These are phyloP conservation scores for Crucibulum laeve DNA, from an alignment of 768 basidiomycete genomes.

Conservation along the genomic window DNA sequence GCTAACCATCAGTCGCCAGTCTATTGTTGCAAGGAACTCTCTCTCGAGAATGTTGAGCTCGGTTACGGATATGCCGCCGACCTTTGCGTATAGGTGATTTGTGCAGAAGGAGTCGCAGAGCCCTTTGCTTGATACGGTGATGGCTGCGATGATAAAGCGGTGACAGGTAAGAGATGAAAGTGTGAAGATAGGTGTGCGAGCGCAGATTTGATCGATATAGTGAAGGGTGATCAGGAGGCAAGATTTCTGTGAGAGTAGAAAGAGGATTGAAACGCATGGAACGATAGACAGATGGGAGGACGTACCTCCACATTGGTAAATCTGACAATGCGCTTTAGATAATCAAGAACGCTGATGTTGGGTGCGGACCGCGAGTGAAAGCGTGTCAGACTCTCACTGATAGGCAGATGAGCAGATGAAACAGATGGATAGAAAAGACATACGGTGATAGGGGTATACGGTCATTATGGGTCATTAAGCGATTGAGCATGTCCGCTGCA, in stretches of 20 bases:
- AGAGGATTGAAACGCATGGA: conserved; percentile 8
- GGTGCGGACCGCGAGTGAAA: conserved; percentile 96
- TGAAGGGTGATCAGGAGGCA: conserved; percentile 80
- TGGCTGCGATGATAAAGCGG: conserved; percentile 93
- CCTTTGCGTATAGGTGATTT: conserved; percentile 91
- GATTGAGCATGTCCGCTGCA: conserved; percentile 93
- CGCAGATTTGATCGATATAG: conserved; percentile 93
- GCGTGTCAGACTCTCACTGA: conserved; percentile 84
- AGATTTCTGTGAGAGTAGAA: conserved; percentile 47
- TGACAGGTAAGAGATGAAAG: conserved; percentile 96
- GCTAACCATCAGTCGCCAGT: conserved; percentile 92
- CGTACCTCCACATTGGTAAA: conserved; percentile 95
- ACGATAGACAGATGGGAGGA: conserved; percentile 7
- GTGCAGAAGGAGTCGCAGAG: conserved; percentile 95
- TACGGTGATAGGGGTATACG: conserved; percentile 86
- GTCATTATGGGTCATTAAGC: conserved; percentile 95
- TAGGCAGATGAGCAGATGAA: conserved; percentile 10
- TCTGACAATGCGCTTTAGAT: conserved; percentile 87
- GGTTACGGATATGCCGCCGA: conserved; percentile 87
- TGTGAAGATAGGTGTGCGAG: conserved; percentile 82
- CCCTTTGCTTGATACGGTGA: conserved; percentile 90
- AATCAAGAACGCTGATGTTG: conserved; percentile 84
- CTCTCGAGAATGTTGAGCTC: conserved; percentile 95
- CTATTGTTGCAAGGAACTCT: conserved; percentile 87
- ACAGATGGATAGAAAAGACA: conserved; percentile 21